A percentile compares a stretch with the other conserved stretches of the same genome.
phyloP scores from a whole-genome alignment of 345 rosid genomes.

The Brassica rapa region DNA sequence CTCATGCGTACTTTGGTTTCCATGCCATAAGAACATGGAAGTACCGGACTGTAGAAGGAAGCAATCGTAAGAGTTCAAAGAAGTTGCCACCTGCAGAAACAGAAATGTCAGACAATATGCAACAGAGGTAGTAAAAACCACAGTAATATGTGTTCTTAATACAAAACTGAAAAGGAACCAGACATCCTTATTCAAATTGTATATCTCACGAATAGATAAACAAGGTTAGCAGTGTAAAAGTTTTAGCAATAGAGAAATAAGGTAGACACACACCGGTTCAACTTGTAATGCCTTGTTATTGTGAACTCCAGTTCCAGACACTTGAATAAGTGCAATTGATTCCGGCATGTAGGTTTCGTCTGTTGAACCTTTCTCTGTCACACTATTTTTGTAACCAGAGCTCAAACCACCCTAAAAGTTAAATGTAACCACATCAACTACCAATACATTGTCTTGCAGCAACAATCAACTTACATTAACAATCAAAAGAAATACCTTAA shows the following conservation, averaged over 20 bases:
- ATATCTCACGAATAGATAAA: background rate
- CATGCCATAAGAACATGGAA: slow-evolving; percentile 86
- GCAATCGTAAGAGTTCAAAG: slow-evolving; percentile 81
- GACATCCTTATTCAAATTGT: background rate
- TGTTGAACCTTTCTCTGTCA: slow-evolving; percentile 61
- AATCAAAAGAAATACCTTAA: slow-evolving; percentile 61
- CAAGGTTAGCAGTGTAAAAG: slow-evolving; percentile 16
- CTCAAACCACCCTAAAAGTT: slow-evolving; percentile 83
- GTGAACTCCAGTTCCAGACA: slow-evolving; percentile 78
- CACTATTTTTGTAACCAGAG: slow-evolving; percentile 74
- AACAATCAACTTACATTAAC: slow-evolving; percentile 14
- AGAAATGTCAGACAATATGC: slow-evolving; percentile 17
- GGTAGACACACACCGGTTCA: slow-evolving; percentile 60
- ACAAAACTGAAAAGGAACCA: slow-evolving; percentile 8
- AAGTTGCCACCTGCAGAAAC: slow-evolving; percentile 70
- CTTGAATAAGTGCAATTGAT: slow-evolving; percentile 72
- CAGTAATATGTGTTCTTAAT: slow-evolving; percentile 5
- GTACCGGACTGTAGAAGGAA: slow-evolving; percentile 97
- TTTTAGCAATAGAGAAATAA: slow-evolving; percentile 12
- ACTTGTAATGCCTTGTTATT: slow-evolving; percentile 81
- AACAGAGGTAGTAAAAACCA: background rate
- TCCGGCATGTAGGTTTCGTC: slow-evolving; percentile 79
- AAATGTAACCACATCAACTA: slow-evolving; percentile 31
- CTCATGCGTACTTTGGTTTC: slow-evolving; percentile 88
- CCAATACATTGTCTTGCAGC: slow-evolving; percentile 15